A percentile compares a stretch with the other conserved stretches of the same genome.
These are phyloP conservation scores for Penicillium sp. DNA, from an alignment of 2,329 filamentous ascomycete genomes.

Conservation along the genomic window DNA sequence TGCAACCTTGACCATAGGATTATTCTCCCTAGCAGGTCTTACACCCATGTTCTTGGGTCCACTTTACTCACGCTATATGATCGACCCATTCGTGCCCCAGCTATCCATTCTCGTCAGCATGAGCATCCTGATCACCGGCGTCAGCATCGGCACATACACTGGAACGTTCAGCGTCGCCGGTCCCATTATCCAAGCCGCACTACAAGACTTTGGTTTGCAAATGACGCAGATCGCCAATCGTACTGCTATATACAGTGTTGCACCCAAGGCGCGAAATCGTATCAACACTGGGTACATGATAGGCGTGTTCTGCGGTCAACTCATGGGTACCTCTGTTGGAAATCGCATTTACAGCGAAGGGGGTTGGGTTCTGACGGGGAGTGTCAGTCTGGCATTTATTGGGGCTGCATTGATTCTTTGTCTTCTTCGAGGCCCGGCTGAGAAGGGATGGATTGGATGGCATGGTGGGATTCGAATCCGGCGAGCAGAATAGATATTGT, in stretches of 20 bases:
- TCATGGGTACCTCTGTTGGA: conserved; percentile 65
- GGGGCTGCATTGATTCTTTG: conserved; percentile 50
- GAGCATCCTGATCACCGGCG: conserved; percentile 58
- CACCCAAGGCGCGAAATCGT: conserved; percentile 68
- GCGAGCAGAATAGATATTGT: neutral
- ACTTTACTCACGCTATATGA: conserved; percentile 67
- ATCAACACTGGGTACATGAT: conserved; percentile 85
- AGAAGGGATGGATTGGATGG: conserved; percentile 62
- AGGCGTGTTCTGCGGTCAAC: conserved; percentile 69
- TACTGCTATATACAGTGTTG: conserved; percentile 67
- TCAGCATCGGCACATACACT: conserved; percentile 67
- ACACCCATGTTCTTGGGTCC: conserved; percentile 67
- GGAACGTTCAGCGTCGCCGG: conserved; percentile 67
- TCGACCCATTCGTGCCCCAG: conserved; percentile 67
- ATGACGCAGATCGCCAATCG: conserved; percentile 69
- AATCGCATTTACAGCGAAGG: conserved; percentile 56
- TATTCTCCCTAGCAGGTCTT: conserved; percentile 77
- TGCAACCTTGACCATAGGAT: conserved; percentile 65
- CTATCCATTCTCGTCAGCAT: conserved; percentile 66
- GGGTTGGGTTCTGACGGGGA: conserved; percentile 59
- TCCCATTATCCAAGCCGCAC: conserved; percentile 68
- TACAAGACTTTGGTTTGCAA: conserved; percentile 71
- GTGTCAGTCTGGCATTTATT: conserved; percentile 57
- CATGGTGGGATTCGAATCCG: conserved; percentile 55
- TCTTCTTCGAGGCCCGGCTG: conserved; percentile 54